Percentiles rank a stretch among this genome's conserved stretches.
These are phyloP conservation scores for Annona cherimola DNA, from an alignment of 164 flowering plant species.

Conservation along the genomic window DNA sequence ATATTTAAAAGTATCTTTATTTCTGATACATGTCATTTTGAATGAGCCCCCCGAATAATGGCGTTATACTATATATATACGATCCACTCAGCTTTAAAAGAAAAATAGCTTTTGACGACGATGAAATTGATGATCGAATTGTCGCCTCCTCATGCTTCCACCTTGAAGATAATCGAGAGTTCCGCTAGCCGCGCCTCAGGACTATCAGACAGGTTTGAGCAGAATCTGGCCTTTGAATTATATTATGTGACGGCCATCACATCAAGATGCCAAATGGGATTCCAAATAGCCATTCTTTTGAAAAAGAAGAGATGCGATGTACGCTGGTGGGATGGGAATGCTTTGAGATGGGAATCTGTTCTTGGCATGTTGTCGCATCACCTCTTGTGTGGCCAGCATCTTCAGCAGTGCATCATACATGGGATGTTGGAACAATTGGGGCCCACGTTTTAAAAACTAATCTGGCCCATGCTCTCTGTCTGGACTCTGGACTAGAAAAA, in stretches of 20 bases:
- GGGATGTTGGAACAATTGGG: not conserved
- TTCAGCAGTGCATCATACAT: too few relatives aligned
- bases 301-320: not conserved
- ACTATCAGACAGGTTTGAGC: not conserved
- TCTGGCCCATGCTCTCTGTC: not conserved
- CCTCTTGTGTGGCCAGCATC: too few relatives aligned
- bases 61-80: too few relatives aligned
- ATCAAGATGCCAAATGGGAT: not conserved
- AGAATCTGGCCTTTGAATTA: not conserved
- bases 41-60: too few relatives aligned
- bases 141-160: not conserved
- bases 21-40: too few relatives aligned
- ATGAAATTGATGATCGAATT: too few relatives aligned
- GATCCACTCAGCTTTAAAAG: too few relatives aligned
- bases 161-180: not conserved
- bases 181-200: not conserved
- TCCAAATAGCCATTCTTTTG: not conserved
- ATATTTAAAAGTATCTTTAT: too few relatives aligned
- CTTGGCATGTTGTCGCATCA: not conserved
- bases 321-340: too few relatives aligned
- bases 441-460: not conserved
- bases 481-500: not conserved
- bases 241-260: not conserved
- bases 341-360: not conserved
- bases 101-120: too few relatives aligned